Conservation (phyloP, 257 asterid genomes). For the Plantago major region DNA sequence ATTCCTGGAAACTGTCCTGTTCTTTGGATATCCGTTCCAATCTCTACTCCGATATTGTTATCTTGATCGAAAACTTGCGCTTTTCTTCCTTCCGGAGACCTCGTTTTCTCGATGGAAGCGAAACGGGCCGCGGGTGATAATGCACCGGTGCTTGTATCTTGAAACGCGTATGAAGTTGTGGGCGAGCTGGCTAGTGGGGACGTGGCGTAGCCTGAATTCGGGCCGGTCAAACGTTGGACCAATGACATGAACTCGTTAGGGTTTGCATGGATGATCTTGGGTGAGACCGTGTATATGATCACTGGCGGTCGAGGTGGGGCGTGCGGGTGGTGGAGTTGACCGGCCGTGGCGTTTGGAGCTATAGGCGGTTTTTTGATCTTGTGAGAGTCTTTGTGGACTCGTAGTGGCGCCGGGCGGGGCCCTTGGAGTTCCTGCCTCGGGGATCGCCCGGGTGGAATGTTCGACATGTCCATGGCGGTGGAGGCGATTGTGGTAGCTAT, state of each 20-base stretch:
- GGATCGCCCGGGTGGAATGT: conserved; percentile 39
- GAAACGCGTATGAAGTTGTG: conserved; percentile 15
- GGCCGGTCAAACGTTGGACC: conserved; percentile 87
- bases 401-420: conserved; percentile 83
- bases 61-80: conserved; percentile 1
- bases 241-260: conserved; percentile 94
- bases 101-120: conserved; percentile 64
- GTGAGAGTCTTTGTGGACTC: conserved; percentile 76
- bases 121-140: conserved; percentile 87
- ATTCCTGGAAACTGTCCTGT: conserved; percentile 39
- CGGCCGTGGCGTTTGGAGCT: conserved; percentile 24
- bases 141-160: conserved; percentile 27
- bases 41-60: conserved; percentile 23
- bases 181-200: conserved; percentile 11
- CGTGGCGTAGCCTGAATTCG: conserved; percentile 28
- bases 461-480: conserved; percentile 47
- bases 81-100: conserved; percentile 36
- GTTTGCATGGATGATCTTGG: conserved; percentile 86
- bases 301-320: conserved; percentile 80
- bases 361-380: conserved; percentile 81
- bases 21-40: conserved; percentile 32
- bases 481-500: conserved; percentile 3
- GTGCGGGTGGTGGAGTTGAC: conserved; percentile 18
- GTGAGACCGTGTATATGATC: conserved; percentile 89
- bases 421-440: conserved; percentile 81